Base-by-base conservation (phyloP, 2,329 filamentous ascomycete genomes). In the Chrysosporium queenslandicum region DNA sequence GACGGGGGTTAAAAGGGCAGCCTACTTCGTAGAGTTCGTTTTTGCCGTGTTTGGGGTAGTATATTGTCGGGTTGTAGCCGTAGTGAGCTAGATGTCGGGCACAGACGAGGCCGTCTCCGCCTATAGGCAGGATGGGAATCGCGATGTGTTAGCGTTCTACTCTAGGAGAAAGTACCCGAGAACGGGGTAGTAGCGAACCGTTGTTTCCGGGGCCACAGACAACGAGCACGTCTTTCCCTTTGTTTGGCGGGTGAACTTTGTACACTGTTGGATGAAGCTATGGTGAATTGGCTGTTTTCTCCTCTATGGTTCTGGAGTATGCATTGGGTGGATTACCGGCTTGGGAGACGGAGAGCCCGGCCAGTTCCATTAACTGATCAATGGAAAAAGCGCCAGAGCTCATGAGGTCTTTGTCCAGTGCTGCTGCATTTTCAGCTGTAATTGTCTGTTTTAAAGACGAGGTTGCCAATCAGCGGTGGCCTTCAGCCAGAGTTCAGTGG, bases 281-380 rank as follows among this genome's bases (percentile, higher is more conserved):
- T 36, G 16, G 18, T 40, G 11, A 40, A n/a, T 8, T 23, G 11
- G 37, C 37, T 12, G 9, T 40, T 12, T 20, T 39, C 16, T 3
- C 11, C 7, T 12, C 14, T 34, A 11, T 6, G 3, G 32, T n/a
- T 34, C 12, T 30, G 5, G 29, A 34, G 4, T 34, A 4, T 11
- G 14, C 7, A 18, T 18, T 16, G 37, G 37, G 37, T 21, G 12
- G 18, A 32, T 64, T 65, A 90, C 88, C 82, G 47, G 86, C 89
- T 75, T 97, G 89, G 11, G 91, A 91, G 23, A 97, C 89, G 0
- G 89, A 90, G 0, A 98, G 77, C 0, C 92, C 92, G 40, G 92
- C 92, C 6, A 98, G 74, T 66, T 97, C 92, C 92, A 98, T 97
- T 46, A 98, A 75, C 70, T 98, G 92, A 65, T 97, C 92, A 52